Evolutionary conservation across 1,284 basidiomycete genomes (phyloP).

Genomic region (Trichosporon sp.): DNA sequence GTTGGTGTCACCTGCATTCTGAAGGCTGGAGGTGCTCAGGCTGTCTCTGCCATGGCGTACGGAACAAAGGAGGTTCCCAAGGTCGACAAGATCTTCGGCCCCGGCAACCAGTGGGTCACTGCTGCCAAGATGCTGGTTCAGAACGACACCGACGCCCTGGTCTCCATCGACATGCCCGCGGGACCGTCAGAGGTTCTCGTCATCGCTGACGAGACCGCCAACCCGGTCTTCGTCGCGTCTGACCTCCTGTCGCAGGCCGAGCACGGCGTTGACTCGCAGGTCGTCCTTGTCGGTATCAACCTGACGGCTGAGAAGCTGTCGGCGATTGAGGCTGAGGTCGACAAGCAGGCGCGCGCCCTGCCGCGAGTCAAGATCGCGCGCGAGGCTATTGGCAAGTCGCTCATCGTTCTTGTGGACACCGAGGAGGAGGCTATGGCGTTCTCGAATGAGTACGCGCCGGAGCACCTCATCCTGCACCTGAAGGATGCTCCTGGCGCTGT

Average conservation of each 20-base stretch:
- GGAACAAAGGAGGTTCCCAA: constrained; percentile 95
- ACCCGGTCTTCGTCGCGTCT: constrained; percentile 88
- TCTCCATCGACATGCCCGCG: constrained; percentile 98
- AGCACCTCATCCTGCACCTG: constrained; percentile 89
- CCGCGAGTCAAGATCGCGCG: constrained; percentile 86
- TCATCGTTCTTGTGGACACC: constrained; percentile 71
- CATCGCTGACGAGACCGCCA: constrained; percentile 81
- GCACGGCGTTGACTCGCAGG: constrained; percentile 96
- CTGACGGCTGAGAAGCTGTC: constrained; percentile 62
- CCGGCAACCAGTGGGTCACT: constrained; percentile 99
- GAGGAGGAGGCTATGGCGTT: constrained; percentile 77
- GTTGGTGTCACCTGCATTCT: constrained; percentile 83
- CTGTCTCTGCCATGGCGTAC: constrained; percentile 94
- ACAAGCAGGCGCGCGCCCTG: constrained; percentile 78
- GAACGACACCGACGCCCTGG: constrained; percentile 94
- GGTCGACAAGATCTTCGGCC: constrained; percentile 98
- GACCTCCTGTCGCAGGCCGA: constrained; percentile 97
- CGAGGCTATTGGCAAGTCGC: constrained; percentile 83
- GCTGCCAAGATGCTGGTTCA: constrained; percentile 99
- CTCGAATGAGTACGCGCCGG: constrained; percentile 96
- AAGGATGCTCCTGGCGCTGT: constrained; percentile 66
- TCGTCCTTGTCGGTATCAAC: constrained; percentile 79
- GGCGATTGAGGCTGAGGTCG: constrained; percentile 79
- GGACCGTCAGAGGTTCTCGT: constrained; percentile 96
- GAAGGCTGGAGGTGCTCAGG: constrained; percentile 94